These are phyloP conservation scores for Ceriops decandra DNA, from an alignment of 345 rosid species.

Conservation along the genomic window DNA sequence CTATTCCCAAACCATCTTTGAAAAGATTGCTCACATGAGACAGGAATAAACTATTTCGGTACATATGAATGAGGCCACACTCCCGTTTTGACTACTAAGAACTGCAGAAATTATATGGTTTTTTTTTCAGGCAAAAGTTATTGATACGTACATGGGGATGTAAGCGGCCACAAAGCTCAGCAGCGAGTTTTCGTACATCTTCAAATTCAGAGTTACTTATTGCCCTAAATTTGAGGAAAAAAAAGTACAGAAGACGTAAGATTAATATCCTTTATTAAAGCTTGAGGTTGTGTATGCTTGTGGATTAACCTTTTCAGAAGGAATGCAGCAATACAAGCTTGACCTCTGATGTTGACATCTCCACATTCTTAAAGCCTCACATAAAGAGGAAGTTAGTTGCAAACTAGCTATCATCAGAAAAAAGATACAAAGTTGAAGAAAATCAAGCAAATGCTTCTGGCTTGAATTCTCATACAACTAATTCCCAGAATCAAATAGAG, in stretches of 20 bases:
- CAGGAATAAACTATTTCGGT: too few species aligned
- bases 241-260: conserved; percentile 14
- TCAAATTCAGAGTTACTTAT: conserved; percentile 64
- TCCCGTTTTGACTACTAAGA: background rate
- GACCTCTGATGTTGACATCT: conserved; percentile 39
- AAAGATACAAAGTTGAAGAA: conserved; percentile 6
- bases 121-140: conserved; percentile 4
- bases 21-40: too few species aligned
- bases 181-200: conserved; percentile 82
- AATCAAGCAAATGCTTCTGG: conserved; percentile 5
- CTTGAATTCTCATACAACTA: background rate
- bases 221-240: conserved; percentile 49
- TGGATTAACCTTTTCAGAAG: conserved; percentile 62
- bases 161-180: conserved; percentile 91
- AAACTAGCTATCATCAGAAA: background rate
- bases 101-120: conserved; percentile 4
- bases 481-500: too few species aligned
- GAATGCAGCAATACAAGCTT: conserved; percentile 53
- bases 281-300: conserved; percentile 15
- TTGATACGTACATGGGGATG: conserved; percentile 55
- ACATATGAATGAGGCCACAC: background rate
- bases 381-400: conserved; percentile 7
- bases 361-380: conserved; percentile 36
- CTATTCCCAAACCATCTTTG: too few species aligned
- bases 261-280: conserved; percentile 19